Evolutionary conservation across 345 rosid species (phyloP).

Genomic region (Cochlearia excelsa): DNA sequence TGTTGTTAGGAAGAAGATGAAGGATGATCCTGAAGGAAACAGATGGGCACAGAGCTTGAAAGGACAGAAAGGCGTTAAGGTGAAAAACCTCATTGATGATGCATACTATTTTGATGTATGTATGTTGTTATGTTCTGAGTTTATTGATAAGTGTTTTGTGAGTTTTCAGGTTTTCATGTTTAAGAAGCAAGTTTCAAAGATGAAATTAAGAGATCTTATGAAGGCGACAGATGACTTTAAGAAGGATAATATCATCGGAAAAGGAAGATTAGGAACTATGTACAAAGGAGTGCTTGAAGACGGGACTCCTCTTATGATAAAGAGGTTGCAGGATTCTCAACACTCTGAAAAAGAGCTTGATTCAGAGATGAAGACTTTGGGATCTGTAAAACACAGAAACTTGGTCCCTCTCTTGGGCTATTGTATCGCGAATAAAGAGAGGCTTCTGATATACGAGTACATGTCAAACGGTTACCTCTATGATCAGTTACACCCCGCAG

Average conservation of each 20-base stretch:
- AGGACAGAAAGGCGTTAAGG: slow-evolving; percentile 69
- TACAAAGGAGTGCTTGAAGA: slow-evolving; percentile 80
- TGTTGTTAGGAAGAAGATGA: slow-evolving; percentile 55
- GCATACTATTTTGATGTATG: background rate
- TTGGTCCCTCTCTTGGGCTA: slow-evolving; percentile 90
- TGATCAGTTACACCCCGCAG: slow-evolving; percentile 48
- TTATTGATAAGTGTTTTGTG: slow-evolving; percentile 18
- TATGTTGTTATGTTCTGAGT: slow-evolving; percentile 7
- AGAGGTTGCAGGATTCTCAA: slow-evolving; percentile 89
- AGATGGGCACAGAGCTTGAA: slow-evolving; percentile 78
- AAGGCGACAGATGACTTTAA: slow-evolving; percentile 79
- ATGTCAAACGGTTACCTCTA: slow-evolving; percentile 75
- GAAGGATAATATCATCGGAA: slow-evolving; percentile 70
- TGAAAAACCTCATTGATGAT: slow-evolving; percentile 27
- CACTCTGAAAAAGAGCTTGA: slow-evolving; percentile 73
- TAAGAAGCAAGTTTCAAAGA: slow-evolving; percentile 69
- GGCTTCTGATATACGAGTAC: slow-evolving; percentile 70
- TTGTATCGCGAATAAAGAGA: slow-evolving; percentile 65
- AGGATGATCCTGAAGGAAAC: slow-evolving; percentile 89
- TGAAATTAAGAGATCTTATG: slow-evolving; percentile 82
- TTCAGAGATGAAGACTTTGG: slow-evolving; percentile 82
- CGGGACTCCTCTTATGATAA: slow-evolving; percentile 71
- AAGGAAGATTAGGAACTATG: slow-evolving; percentile 84
- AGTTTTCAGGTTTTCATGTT: slow-evolving; percentile 75
- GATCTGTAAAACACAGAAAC: slow-evolving; percentile 73